Evolutionary conservation across 1,284 basidiomycete species (phyloP), one percentile per base, ranked within the genome.

Genomic region (Trametes sp.): DNA sequence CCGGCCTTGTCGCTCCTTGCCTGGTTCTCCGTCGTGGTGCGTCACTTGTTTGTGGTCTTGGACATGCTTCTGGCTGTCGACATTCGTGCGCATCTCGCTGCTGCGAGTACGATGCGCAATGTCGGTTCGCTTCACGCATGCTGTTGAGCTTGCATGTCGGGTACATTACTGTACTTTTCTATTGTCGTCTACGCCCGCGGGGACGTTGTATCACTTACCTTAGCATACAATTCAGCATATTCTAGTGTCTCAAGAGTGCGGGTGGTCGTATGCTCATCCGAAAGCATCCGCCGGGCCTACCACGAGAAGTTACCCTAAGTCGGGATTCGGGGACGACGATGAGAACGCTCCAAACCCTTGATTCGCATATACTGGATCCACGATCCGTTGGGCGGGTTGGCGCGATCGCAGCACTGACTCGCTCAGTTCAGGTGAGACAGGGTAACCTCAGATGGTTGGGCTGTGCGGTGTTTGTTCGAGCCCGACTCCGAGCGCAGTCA

Each of bases 81-180:
- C n/a, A n/a, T n/a, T n/a, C n/a, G n/a, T n/a, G n/a, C n/a, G n/a
- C n/a, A n/a, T n/a, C 13, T 16, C 10, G 24, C 24, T 26, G 24
- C 14, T 41, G 38, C 16, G 10, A 11, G 11, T 33, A 33, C 31
- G 31, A 33, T 5, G 6, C 31, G 5, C 6, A 33, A 11, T 33
- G n/a, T n/a, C n/a, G n/a, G n/a, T n/a, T n/a, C n/a, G 38, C 16
- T 14, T 41, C 16, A 19, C 38, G 38, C 42, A 45, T 23, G 21
- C 10, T 26, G 21, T 9, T 45, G 21, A 9, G 21, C 10, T 16
- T 16, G 23, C 42, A 24, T 11, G 7, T 23, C 23, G 42, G 33
- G 29, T 60, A 60, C 28, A 28, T 54, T 60, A 60, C 33, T 24
- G 36, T 31, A 49, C 28, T 28, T 54, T 50, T 54, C 53, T 60